A percentile compares a stretch with the other conserved stretches of the same genome.
Conservation (phyloP, 345 rosid species). For the Firmiana major region DNA sequence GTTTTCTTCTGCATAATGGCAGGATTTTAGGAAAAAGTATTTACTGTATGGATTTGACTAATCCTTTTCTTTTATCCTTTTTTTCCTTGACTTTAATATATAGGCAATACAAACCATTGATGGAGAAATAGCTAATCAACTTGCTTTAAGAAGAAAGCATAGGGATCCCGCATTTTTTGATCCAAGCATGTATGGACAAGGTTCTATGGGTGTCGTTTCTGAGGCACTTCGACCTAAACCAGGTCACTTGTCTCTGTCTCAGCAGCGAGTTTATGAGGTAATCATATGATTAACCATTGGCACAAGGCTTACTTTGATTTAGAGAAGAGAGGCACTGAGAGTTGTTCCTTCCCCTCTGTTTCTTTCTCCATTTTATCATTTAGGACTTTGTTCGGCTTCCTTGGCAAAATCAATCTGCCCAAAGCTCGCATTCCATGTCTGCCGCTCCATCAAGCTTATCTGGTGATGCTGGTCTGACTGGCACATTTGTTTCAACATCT, state of each 20-base stretch:
- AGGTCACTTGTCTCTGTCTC: slow-evolving; percentile 80
- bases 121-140: slow-evolving; percentile 79
- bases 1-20: neutral
- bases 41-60: neutral
- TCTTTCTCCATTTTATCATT: neutral
- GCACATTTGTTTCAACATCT: slow-evolving; percentile 45
- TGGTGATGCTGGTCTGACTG: slow-evolving; percentile 40
- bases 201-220: slow-evolving; percentile 70
- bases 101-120: slow-evolving; percentile 93
- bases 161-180: slow-evolving; percentile 78
- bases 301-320: slow-evolving; percentile 1
- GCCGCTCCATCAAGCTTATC: slow-evolving; percentile 53
- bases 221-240: slow-evolving; percentile 95
- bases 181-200: slow-evolving; percentile 62
- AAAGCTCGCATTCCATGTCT: slow-evolving; percentile 53
- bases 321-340: slow-evolving; percentile 13
- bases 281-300: slow-evolving; percentile 7
- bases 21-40: neutral
- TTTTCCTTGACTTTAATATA: neutral
- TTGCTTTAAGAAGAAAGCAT: slow-evolving; percentile 76
- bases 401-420: slow-evolving; percentile 87
- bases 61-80: neutral
- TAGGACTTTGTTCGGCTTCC: slow-evolving; percentile 98
- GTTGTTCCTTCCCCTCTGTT: neutral
- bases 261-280: slow-evolving; percentile 98